Percentiles rank a stretch among this genome's conserved stretches.
Conservation (phyloP, 176 grass and related monocot species). For the Olyra latifolia region DNA sequence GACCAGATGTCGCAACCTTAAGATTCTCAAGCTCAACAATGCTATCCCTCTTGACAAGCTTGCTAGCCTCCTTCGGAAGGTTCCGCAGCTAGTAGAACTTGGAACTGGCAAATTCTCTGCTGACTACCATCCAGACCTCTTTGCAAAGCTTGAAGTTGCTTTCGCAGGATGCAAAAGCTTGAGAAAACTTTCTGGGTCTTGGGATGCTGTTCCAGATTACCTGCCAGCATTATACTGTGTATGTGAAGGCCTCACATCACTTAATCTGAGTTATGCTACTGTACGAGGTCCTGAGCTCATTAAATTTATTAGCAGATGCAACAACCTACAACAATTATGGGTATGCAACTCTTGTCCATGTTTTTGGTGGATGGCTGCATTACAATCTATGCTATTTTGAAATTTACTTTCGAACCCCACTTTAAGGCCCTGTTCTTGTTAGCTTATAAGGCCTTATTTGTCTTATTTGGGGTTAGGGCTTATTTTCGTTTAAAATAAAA, state of each 20-base stretch:
- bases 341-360: slow-evolving; percentile 40
- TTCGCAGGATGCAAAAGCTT: slow-evolving; percentile 56
- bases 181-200: slow-evolving; percentile 57
- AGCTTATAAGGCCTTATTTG: too few relatives aligned
- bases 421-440: too few relatives aligned
- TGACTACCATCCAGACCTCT: slow-evolving; percentile 52
- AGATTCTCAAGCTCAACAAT: slow-evolving; percentile 63
- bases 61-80: slow-evolving; percentile 45
- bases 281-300: slow-evolving; percentile 55
- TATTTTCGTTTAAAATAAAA: too few relatives aligned
- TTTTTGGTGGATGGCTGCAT: neutral
- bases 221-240: slow-evolving; percentile 64
- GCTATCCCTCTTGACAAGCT: slow-evolving; percentile 63
- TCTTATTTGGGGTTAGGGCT: too few relatives aligned
- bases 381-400: neutral
- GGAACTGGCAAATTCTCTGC: slow-evolving; percentile 52
- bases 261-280: slow-evolving; percentile 69
- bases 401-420: neutral
- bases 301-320: slow-evolving; percentile 66
- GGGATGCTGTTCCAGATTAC: slow-evolving; percentile 51
- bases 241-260: slow-evolving; percentile 62
- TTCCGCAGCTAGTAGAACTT: slow-evolving; percentile 55
- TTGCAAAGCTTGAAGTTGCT: slow-evolving; percentile 47
- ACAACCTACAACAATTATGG: slow-evolving; percentile 55
- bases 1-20: slow-evolving; percentile 61